These are phyloP conservation scores for Gossypium thurberi DNA, from an alignment of 345 rosid genomes.

Conservation along the genomic window DNA sequence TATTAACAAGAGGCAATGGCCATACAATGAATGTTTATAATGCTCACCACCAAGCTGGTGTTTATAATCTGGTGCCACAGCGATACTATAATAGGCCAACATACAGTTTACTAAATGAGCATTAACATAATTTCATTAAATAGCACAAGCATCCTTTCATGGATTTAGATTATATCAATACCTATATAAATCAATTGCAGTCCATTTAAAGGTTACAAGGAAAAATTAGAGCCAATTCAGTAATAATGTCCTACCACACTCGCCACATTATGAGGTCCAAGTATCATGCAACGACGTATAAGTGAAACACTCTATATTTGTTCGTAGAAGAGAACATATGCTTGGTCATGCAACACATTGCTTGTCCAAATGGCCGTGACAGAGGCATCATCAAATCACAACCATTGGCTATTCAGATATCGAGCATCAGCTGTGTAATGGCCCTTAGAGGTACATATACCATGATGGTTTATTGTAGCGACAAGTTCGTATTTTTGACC, in stretches of 20 bases:
- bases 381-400: conserved; percentile 79
- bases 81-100: too few relatives aligned
- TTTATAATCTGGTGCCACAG: too few relatives aligned
- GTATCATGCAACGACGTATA: background rate
- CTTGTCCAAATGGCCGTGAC: conserved; percentile 54
- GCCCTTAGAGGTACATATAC: conserved; percentile 86
- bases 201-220: background rate
- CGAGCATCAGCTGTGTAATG: conserved; percentile 89
- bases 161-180: too few relatives aligned
- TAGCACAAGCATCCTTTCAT: too few relatives aligned
- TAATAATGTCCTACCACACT: background rate
- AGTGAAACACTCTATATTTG: conserved; percentile 39
- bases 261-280: background rate
- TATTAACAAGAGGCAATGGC: too few relatives aligned
- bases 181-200: too few relatives aligned
- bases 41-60: too few relatives aligned
- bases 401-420: conserved; percentile 60
- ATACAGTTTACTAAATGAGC: too few relatives aligned
- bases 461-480: conserved; percentile 85
- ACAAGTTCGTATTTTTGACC: conserved; percentile 84
- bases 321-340: conserved; percentile 86
- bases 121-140: too few relatives aligned
- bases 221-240: background rate
- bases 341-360: conserved; percentile 80
- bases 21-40: too few relatives aligned